A percentile compares a stretch with the other conserved stretches of the same genome.
phyloP scores from a whole-genome alignment of 345 rosid species.

The Linum lewisii region DNA sequence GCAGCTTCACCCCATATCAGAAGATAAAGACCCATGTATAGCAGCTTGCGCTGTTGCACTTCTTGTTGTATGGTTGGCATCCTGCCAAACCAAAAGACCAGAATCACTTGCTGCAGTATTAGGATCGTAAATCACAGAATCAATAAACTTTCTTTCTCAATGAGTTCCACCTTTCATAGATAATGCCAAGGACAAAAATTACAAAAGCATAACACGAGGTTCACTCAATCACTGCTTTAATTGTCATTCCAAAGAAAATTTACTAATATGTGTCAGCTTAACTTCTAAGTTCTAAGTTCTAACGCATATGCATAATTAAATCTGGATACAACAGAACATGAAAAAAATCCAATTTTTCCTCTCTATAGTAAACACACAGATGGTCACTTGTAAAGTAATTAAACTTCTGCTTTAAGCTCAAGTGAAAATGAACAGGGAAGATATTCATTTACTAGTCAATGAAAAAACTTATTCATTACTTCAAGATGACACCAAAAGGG shows the following conservation, averaged over 20 bases:
- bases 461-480: neutral
- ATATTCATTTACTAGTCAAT: neutral
- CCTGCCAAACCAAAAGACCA: conserved; percentile 36
- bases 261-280: neutral
- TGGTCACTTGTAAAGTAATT: neutral
- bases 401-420: neutral
- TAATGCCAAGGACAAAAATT: neutral
- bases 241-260: neutral
- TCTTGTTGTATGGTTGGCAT: conserved; percentile 99
- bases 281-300: neutral
- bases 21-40: conserved; percentile 94
- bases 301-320: neutral
- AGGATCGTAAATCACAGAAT: neutral
- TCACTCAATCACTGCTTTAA: neutral
- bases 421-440: neutral
- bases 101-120: neutral
- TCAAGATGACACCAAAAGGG: neutral
- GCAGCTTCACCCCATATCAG: conserved; percentile 99
- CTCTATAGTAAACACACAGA: neutral
- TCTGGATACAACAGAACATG: neutral
- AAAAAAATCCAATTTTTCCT: no score
- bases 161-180: neutral
- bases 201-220: neutral
- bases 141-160: conserved; percentile 12
- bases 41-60: conserved; percentile 91